Conservation (phyloP, 139 green algal genomes). For the Volvox africanus region DNA sequence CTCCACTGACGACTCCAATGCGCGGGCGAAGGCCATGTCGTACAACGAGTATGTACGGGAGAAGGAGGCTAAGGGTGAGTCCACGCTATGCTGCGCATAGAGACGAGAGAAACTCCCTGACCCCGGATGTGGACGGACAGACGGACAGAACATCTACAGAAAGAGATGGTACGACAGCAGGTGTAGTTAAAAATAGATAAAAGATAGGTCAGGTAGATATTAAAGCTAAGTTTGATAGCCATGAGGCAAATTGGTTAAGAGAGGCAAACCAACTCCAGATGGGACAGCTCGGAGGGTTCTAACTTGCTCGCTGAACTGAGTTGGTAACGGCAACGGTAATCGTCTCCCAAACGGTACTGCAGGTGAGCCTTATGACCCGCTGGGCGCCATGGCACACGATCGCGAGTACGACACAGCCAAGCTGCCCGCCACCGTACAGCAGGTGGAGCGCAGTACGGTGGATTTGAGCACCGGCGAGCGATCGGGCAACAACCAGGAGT, state of each 20-base stretch:
- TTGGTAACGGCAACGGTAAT: too few species aligned
- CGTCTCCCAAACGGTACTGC: neutral
- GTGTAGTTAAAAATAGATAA: too few species aligned
- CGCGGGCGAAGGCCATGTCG: neutral
- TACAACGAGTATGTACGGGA: constrained; percentile 40
- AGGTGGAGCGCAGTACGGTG: constrained; percentile 17
- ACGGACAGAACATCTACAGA: too few species aligned
- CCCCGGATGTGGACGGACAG: too few species aligned
- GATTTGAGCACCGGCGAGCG: neutral
- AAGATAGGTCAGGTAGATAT: too few species aligned
- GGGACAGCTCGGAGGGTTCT: too few species aligned
- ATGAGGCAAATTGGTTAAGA: too few species aligned
- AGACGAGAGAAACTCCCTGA: too few species aligned
- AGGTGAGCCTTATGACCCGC: constrained; percentile 42
- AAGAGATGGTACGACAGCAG: neutral
- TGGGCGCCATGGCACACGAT: constrained; percentile 35
- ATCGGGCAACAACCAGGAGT: constrained; percentile 16
- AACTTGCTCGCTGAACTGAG: too few species aligned
- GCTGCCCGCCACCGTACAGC: constrained; percentile 40
- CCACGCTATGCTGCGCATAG: neutral
- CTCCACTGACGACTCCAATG: constrained; percentile 8
- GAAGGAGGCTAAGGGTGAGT: constrained; percentile 27
- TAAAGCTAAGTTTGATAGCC: too few species aligned
- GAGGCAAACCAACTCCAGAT: too few species aligned
- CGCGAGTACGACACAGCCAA: constrained; percentile 39